These are phyloP conservation scores for Trametes cingulata DNA, from an alignment of 768 basidiomycete species.

Conservation along the genomic window DNA sequence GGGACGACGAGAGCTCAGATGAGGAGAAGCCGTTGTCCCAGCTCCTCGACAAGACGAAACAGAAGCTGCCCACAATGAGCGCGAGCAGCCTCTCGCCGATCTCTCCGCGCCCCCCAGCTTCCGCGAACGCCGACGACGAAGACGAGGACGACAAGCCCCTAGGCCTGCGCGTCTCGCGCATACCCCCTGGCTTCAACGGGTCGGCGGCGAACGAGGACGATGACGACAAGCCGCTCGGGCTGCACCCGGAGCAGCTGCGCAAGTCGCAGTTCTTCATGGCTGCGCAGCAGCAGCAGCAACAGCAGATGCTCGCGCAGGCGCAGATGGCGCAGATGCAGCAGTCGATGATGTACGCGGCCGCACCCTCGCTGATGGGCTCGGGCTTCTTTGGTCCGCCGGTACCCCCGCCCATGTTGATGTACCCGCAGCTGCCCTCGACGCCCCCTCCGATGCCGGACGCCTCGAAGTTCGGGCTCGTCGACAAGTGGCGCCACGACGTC, in stretches of 20 bases:
- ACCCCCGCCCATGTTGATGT: conserved; percentile 44
- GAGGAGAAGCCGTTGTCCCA: conserved; percentile 73
- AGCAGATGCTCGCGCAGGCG: conserved; percentile 73
- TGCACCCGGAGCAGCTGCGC: conserved; percentile 80
- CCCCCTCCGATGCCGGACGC: conserved; percentile 67
- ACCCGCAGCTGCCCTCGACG: conserved; percentile 46
- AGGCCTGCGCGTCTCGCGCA: conserved; percentile 76
- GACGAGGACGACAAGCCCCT: conserved; percentile 77
- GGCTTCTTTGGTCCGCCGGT: conserved; percentile 64
- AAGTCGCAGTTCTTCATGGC: conserved; percentile 55
- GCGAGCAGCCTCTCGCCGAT: conserved; percentile 32
- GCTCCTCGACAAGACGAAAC: conserved; percentile 50
- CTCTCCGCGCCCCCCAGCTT: conserved; percentile 11
- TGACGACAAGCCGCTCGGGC: conserved; percentile 68
- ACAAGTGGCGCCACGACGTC: conserved; percentile 81
- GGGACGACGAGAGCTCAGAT: conserved; percentile 43
- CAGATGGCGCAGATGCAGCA: conserved; percentile 65
- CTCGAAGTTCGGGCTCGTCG: conserved; percentile 69
- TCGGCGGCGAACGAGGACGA: conserved; percentile 47
- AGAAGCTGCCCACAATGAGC: conserved; percentile 45
- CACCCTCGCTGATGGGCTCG: conserved; percentile 65
- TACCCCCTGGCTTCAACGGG: conserved; percentile 32
- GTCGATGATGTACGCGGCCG: conserved; percentile 67
- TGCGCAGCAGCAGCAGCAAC: conserved; percentile 58
- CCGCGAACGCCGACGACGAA: conserved; percentile 25